Evolutionary conservation across 1,284 basidiomycete species (phyloP).

Genomic region (Pascua guehoae): DNA sequence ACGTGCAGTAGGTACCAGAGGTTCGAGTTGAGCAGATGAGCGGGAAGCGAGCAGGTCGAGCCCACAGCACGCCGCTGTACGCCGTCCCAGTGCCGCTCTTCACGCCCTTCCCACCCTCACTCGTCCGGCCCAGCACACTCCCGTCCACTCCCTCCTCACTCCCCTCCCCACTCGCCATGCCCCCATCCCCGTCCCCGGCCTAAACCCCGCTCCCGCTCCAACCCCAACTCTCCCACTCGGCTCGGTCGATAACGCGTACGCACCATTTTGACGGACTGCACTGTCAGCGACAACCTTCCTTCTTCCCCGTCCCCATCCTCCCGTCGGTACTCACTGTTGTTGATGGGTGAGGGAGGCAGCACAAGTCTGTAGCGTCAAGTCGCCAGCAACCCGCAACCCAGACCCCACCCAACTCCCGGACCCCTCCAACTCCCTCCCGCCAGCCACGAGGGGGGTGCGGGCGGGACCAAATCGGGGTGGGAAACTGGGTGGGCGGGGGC

Average conservation of each 20-base stretch:
- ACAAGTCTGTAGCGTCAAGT: background rate
- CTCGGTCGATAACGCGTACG: background rate
- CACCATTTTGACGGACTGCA: slow-evolving; percentile 6
- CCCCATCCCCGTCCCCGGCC: background rate
- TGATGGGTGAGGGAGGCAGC: slow-evolving; percentile 1
- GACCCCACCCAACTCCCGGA: background rate
- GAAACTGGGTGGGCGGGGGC: too few relatives aligned
- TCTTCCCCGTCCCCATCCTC: too few relatives aligned
- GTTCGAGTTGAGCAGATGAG: background rate
- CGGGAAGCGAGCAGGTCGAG: background rate
- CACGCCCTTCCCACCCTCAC: too few relatives aligned
- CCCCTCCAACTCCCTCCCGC: too few relatives aligned
- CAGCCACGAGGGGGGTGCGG: too few relatives aligned
- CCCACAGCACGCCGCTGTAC: too few relatives aligned
- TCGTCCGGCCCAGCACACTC: background rate
- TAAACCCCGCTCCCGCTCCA: too few relatives aligned
- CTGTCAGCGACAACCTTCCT: slow-evolving; percentile 1
- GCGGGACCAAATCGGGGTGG: too few relatives aligned
- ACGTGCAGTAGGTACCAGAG: too few relatives aligned
- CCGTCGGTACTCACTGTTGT: slow-evolving; percentile 3
- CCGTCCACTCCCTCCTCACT: background rate
- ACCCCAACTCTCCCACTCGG: too few relatives aligned
- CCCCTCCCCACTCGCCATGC: background rate
- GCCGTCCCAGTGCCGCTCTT: too few relatives aligned
- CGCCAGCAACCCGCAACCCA: background rate